A percentile compares a stretch with the other conserved stretches of the same genome.
Evolutionary conservation across 2,329 filamentous ascomycete genomes (phyloP).

Genomic region (Corynespora cassiicola): DNA sequence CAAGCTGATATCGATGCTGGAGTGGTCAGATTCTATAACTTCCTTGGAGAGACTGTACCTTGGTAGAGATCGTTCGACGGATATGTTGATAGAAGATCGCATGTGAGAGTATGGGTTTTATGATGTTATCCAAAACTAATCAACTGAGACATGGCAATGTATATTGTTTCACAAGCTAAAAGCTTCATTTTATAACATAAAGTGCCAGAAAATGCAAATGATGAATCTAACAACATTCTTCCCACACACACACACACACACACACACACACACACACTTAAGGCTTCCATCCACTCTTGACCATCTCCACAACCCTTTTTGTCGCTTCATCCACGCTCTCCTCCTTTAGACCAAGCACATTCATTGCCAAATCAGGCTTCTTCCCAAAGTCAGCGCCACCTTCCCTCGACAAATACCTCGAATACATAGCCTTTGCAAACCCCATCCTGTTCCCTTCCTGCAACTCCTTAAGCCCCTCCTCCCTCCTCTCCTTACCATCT

Average conservation of each 20-base stretch:
- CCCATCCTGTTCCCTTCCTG: conserved; percentile 47
- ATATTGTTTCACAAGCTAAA: too few relatives aligned
- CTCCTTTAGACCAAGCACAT: conserved; percentile 61
- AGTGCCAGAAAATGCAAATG: too few relatives aligned
- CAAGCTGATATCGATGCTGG: conserved; percentile 5
- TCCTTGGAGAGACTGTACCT: conserved; percentile 11
- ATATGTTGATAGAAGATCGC: too few relatives aligned
- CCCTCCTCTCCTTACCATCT: conserved; percentile 58
- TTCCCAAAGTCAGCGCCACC: conserved; percentile 34
- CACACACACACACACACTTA: too few relatives aligned
- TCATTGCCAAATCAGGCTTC: conserved; percentile 57
- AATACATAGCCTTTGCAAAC: conserved; percentile 59
- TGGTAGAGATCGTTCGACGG: too few relatives aligned
- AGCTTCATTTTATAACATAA: too few relatives aligned
- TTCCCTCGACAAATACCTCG: conserved; percentile 59
- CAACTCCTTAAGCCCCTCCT: conserved; percentile 55
- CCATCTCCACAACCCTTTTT: conserved; percentile 55
- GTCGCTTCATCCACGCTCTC: conserved; percentile 67
- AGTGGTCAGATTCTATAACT: conserved; percentile 9
- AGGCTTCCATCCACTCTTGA: conserved; percentile 37
- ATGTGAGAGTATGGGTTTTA: too few relatives aligned
- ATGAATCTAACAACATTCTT: too few relatives aligned
- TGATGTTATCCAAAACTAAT: too few relatives aligned
- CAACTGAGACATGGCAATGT: too few relatives aligned
- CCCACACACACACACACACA: too few relatives aligned